Evolutionary conservation across 1,284 basidiomycete species (phyloP), one percentile per base, ranked within the genome.

Genomic region (Ceratobasidium sp.): DNA sequence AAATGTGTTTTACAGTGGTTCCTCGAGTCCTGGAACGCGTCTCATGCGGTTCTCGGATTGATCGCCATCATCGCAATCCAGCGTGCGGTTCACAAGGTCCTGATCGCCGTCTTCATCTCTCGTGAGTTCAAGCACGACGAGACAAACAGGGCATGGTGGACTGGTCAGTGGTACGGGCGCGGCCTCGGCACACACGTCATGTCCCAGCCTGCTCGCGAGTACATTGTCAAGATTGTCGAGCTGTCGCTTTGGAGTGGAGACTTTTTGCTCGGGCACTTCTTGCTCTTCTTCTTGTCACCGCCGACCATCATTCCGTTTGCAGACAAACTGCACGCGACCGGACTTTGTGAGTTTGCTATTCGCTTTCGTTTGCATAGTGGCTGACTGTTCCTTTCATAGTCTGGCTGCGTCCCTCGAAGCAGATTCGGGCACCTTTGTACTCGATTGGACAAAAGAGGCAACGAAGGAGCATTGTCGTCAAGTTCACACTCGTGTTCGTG

Each of bases 51-150:
- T 21, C 85, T 96, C 52, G 96, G 95, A 74, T 85, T 96, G 73
- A 92, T 97, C 77, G 87, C 94, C 5, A 89, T 94, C 73, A 92
- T 96, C 75, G 87, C 89, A 72, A 93, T 98, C 69, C 95, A 98
- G 81, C 89, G 96, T 73, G 92, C 92, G 30, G 83, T 98, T 76
- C 91, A 95, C 88, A 98, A 98, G 85, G 86, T 95, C 74, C 84
- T 97, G 76, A 97, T 98, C 78, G 86, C 95, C 0, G 91, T 96
- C 71, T 94, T 96, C 87, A 85, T 98, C 50, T 93, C 94, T 43
- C 91, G 96, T 76, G 96, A 98, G 82, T 96, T 97, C 87, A 98
- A 98, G 84, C 94, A 97, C 79, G 96, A 98, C 80, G 95, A 98
- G 84, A 96, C 94, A 23, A 98, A 98, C 83, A 87, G 95, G 41